Percentiles rank a stretch among this genome's conserved stretches.
Evolutionary conservation across 2,329 filamentous ascomycete species (phyloP).

Genomic region (Aphanoascus verrucosus): DNA sequence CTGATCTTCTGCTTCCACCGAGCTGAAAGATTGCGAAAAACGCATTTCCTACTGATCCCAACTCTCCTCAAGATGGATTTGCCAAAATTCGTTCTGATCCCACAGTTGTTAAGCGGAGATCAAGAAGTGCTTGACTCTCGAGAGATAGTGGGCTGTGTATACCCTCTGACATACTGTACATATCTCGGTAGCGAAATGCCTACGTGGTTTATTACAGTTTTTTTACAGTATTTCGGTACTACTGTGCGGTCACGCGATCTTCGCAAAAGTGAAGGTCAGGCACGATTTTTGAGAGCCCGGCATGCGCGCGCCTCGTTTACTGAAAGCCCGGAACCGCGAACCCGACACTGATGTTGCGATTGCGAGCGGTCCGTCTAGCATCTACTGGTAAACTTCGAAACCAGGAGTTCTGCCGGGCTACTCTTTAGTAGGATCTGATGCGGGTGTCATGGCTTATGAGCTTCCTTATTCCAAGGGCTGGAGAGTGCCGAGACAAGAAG

Average conservation of each 20-base stretch:
- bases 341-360: too few relatives aligned
- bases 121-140: not conserved
- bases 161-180: not conserved
- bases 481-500: too few relatives aligned
- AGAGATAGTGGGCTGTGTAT: not conserved
- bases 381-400: too few relatives aligned
- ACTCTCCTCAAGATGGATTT: not conserved
- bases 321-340: too few relatives aligned
- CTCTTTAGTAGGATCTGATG: too few relatives aligned
- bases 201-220: not conserved
- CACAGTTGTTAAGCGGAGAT: not conserved
- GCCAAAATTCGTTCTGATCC: not conserved
- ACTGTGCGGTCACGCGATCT: not conserved
- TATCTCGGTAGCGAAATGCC: too few relatives aligned
- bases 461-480: too few relatives aligned
- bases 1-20: not conserved
- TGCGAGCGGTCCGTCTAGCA: too few relatives aligned
- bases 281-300: not conserved
- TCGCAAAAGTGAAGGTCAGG: not conserved
- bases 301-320: not conserved
- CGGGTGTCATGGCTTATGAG: too few relatives aligned
- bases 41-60: not conserved
- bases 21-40: not conserved
- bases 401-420: too few relatives aligned
- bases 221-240: not conserved